phyloP scores from a whole-genome alignment of 306 rosid species.

The Rosa lucieae region DNA sequence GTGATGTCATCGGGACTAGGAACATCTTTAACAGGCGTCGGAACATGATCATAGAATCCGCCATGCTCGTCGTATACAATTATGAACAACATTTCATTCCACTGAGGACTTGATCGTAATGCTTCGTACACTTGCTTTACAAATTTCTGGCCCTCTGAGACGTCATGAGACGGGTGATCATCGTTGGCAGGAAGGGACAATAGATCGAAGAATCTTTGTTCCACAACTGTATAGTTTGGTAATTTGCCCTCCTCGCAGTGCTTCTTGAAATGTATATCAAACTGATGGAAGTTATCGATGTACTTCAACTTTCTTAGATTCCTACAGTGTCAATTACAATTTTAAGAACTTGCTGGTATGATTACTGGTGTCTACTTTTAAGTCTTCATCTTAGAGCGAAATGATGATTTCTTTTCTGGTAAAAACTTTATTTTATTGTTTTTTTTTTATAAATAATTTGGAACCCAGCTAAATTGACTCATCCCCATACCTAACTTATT shows the following conservation, averaged over 20 bases:
- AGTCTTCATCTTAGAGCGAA: background rate
- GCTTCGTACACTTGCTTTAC: constrained; percentile 66
- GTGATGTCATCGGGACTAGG: constrained; percentile 60
- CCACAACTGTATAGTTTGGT: constrained; percentile 76
- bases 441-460: no score
- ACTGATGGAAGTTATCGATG: constrained; percentile 46
- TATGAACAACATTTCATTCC: constrained; percentile 68
- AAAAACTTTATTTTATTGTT: background rate
- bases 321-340: constrained; percentile 28
- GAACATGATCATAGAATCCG: constrained; percentile 74
- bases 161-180: constrained; percentile 83
- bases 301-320: constrained; percentile 63
- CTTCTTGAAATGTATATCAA: constrained; percentile 54
- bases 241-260: constrained; percentile 70
- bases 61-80: constrained; percentile 81
- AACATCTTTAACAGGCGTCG: constrained; percentile 52
- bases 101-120: constrained; percentile 67
- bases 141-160: constrained; percentile 63
- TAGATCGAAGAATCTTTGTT: constrained; percentile 59
- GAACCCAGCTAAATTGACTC: no score
- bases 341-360: background rate
- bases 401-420: background rate
- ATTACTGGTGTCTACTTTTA: background rate
- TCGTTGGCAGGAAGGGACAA: constrained; percentile 51
- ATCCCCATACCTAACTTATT: no score